Base-by-base conservation (phyloP, 768 basidiomycete species). In the Leccinellum luteum region DNA sequence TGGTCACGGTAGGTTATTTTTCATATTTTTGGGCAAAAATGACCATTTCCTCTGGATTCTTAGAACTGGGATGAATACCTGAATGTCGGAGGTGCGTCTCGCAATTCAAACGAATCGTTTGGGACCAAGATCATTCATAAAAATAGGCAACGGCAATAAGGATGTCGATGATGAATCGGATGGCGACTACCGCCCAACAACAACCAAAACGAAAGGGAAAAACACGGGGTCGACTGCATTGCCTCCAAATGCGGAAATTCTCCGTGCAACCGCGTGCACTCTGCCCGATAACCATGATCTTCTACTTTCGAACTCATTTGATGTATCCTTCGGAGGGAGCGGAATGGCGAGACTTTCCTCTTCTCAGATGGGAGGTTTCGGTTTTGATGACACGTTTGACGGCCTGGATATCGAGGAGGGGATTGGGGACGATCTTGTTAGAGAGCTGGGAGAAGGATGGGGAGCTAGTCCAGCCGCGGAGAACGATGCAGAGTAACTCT, bases 391-490 rank as follows among this genome's bases (percentile, higher is more conserved):
- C 59, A 79, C 82, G 43, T 77, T 80, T 19, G 87, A 84, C 54
- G 85, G 76, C 21, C 64, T 85, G 23, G 87, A 83, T 58, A 66
- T 86, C 17, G 80, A 73, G n/a, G 81, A 77, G 7, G 85, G 80
- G 21, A 70, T 92, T 17, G 88, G 85, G 4, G 89, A 90, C 48
- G 90, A 92, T 63, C 74, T 92, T 27, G 88, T 86, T 8, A 79
- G 78, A 59, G 90, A 92, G 63, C 76, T 92, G 3, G 90, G 89
- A 30, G 84, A 85, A 64, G 84, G 78, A 23, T 91, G 90, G 89
- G 83, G 79, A 19, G 75, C 44, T 28, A 54, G 48, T 49, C 57
- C 52, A 4, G 15, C 51, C 43, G 45, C 55, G 9, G 58, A 61
- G 19, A 63, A 48, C 17, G 50, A 28, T 6, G 31, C 57, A 45